These are phyloP conservation scores for Metarhizium robertsii DNA, from an alignment of 2,329 filamentous ascomycete genomes.

Conservation along the genomic window DNA sequence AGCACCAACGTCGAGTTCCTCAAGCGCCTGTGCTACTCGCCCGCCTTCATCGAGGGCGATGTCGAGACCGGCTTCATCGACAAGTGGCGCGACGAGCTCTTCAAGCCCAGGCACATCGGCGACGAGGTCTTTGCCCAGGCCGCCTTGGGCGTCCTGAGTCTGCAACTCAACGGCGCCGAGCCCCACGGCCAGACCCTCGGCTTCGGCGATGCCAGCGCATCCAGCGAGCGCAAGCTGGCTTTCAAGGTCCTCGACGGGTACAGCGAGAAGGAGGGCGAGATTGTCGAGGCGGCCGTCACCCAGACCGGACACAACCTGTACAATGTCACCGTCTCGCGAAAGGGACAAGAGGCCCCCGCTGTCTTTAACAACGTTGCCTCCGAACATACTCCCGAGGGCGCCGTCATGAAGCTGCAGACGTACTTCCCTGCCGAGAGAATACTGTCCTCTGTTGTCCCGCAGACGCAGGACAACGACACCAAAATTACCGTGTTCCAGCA, in stretches of 20 bases:
- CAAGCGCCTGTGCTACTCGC: constrained; percentile 73
- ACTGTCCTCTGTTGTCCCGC: constrained; percentile 64
- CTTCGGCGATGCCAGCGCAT: constrained; percentile 36
- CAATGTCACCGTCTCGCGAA: constrained; percentile 34
- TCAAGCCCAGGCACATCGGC: constrained; percentile 49
- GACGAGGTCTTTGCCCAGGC: constrained; percentile 80
- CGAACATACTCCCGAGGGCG: constrained; percentile 20
- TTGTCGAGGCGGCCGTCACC: constrained; percentile 43
- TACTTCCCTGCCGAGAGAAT: constrained; percentile 79
- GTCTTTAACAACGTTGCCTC: constrained; percentile 37
- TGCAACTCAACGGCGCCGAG: constrained; percentile 29
- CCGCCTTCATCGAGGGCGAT: constrained; percentile 74
- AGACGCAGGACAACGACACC: constrained; percentile 41
- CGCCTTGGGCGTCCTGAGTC: constrained; percentile 62
- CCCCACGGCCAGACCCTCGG: constrained; percentile 45
- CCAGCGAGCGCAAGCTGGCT: constrained; percentile 35
- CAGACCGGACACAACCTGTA: constrained; percentile 39
- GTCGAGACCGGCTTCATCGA: constrained; percentile 97
- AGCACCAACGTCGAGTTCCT: constrained; percentile 96
- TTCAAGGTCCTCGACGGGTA: constrained; percentile 52
- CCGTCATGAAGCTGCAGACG: constrained; percentile 24
- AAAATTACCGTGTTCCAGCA: constrained; percentile 71
- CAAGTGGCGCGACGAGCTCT: constrained; percentile 74
- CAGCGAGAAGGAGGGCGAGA: constrained; percentile 53
- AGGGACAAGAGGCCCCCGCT: constrained; percentile 25